Base-by-base conservation (phyloP, 2,329 filamentous ascomycete species). In the Ophiostoma novo-ulmi region DNA sequence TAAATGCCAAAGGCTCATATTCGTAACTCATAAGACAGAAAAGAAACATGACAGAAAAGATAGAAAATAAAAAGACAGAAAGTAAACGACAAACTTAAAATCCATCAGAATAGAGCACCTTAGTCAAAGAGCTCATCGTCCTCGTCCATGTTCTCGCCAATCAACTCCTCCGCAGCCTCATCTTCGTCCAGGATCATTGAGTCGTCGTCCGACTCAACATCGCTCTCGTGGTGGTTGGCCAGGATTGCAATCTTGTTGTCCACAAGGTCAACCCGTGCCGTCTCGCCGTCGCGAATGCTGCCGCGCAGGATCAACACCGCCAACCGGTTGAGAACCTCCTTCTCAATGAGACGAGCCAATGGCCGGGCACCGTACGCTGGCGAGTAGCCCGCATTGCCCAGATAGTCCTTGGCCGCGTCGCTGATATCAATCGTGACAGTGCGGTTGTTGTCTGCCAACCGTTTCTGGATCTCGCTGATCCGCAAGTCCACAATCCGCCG, bases 401-500 rank as follows among this genome's bases (percentile, higher is more conserved):
- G 87, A 80, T 97, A 98, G 78, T 98, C 93, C 78, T 94, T 95
- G 77, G 95, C 95, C 73, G 93, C 91, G 1, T 91, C 86, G 0
- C 89, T 89, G 71, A 96, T 89, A n/a, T 90, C 82, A 76, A 99
- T 96, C n/a, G 75, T 78, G 69, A 99, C 91, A 74, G 96, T 94
- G 76, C 93, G 90, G 72, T 90, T 89, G 78, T 99, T 99, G 77
- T 89, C 85, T 41, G 85, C 81, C n/a, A 99, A 87, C 61, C 95
- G 92, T 79, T 92, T 92, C 85, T 99, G 95, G 73, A 99, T 94
- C 78, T 99, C 95, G 2, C 74, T 72, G 44, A 99, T 85, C 64
- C 95, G 91, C 31, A 99, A 85, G 78, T 99, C 95, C 73, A 99
- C 95, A 78, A 99, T 98, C 82, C 88, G 93, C 77, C 95, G 90